phyloP scores from a whole-genome alignment of 495 filamentous ascomycete genomes.

The Aspergillus sparsus region DNA sequence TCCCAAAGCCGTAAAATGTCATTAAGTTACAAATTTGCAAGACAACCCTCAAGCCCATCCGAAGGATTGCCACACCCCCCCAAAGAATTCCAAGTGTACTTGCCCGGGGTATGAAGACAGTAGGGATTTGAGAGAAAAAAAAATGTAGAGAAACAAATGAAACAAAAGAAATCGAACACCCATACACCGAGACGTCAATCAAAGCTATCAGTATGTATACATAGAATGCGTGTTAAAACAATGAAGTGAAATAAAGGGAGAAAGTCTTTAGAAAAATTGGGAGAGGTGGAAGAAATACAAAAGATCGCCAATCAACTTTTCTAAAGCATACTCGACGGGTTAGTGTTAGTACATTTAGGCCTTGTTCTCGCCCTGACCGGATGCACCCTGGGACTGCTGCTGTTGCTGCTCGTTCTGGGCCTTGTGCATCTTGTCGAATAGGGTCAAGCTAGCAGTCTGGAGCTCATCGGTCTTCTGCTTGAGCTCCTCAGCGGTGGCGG shows the following conservation, averaged over 20 bases:
- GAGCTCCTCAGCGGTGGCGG: conserved; percentile 80
- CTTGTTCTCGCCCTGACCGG: conserved; percentile 77
- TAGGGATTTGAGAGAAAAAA: conserved; percentile 22
- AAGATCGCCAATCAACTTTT: conserved; percentile 17
- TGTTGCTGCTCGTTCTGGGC: conserved; percentile 74
- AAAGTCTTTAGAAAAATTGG: conserved; percentile 32
- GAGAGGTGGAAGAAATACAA: conserved; percentile 34
- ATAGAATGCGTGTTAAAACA: conserved; percentile 38
- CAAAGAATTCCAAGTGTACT: conserved; percentile 24
- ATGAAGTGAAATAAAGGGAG: conserved; percentile 25
- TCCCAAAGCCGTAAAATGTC: conserved; percentile 45
- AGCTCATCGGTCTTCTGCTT: conserved; percentile 99
- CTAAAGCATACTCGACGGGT: conserved; percentile 7
- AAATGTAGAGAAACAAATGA: conserved; percentile 24
- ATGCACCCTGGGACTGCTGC: conserved; percentile 54
- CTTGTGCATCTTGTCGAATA: conserved; percentile 99
- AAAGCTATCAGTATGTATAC: conserved; percentile 44
- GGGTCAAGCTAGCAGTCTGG: conserved; percentile 89
- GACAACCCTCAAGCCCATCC: conserved; percentile 36
- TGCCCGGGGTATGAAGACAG: conserved; percentile 28
- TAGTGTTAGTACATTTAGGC: conserved; percentile 50
- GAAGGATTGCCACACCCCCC: conserved; percentile 24
- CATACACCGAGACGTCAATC: conserved; percentile 38
- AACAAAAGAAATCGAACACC: conserved; percentile 36
- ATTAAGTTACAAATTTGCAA: conserved; percentile 48